phyloP scores from a whole-genome alignment of 768 basidiomycete genomes.

The Kwoniella heveanensis region DNA sequence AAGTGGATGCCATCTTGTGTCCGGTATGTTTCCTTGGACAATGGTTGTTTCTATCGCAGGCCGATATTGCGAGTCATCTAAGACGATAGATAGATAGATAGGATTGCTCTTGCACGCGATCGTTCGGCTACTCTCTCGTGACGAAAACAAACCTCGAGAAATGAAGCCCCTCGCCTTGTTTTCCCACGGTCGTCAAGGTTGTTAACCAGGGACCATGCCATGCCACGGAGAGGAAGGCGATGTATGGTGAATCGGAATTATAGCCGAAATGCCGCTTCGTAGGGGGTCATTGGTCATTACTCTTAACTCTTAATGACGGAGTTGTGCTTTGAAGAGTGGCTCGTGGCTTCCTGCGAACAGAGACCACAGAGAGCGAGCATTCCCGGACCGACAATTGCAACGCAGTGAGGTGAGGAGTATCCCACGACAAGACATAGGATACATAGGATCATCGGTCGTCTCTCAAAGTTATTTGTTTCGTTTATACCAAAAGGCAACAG shows the following conservation, averaged over 20 bases:
- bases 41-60: too few relatives aligned
- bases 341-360: too few relatives aligned
- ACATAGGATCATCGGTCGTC: not conserved
- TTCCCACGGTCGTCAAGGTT: constrained; percentile 5
- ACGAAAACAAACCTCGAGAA: too few relatives aligned
- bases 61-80: too few relatives aligned
- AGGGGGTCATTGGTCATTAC: too few relatives aligned
- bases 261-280: constrained; percentile 2
- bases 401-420: too few relatives aligned
- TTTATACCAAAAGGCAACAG: not conserved
- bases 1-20: not conserved
- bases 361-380: not conserved
- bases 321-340: too few relatives aligned
- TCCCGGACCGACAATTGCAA: constrained; percentile 1
- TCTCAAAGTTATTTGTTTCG: not conserved
- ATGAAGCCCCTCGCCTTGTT: too few relatives aligned
- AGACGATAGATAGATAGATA: too few relatives aligned
- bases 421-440: not conserved
- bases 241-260: constrained; percentile 16
- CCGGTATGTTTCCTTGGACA: not conserved
- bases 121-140: too few relatives aligned
- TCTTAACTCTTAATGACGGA: constrained; percentile 1
- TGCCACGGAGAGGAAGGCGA: not conserved
- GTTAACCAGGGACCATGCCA: not conserved
- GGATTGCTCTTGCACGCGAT: too few relatives aligned